Percentiles rank a stretch among this genome's conserved stretches.
phyloP scores from a whole-genome alignment of 345 rosid genomes.

The Salix udensis region DNA sequence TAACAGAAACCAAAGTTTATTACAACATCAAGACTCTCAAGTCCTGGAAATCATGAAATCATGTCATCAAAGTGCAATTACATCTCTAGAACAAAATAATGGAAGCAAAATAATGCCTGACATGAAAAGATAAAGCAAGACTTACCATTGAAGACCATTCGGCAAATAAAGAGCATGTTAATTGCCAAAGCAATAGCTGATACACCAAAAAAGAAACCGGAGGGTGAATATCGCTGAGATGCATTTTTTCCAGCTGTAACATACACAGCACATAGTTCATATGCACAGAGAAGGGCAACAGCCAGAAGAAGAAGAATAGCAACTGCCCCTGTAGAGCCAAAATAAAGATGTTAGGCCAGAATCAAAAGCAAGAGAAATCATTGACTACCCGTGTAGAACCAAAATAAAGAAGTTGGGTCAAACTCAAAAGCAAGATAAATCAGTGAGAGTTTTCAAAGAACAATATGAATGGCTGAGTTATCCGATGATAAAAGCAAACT shows the following conservation, averaged over 20 bases:
- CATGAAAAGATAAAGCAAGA: conserved; percentile 13
- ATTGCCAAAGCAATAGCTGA: conserved; percentile 96
- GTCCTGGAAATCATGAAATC: conserved; percentile 9
- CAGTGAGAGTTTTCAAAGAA: not conserved
- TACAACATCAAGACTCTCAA: not conserved
- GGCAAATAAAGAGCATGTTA: conserved; percentile 97
- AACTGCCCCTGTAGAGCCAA: conserved; percentile 67
- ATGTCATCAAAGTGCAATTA: conserved; percentile 10
- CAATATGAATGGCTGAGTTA: not conserved
- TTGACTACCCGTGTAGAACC: conserved; percentile 56
- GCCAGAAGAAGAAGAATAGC: conserved; percentile 96
- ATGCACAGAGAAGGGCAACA: conserved; percentile 89
- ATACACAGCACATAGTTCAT: conserved; percentile 96
- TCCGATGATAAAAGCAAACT: not conserved
- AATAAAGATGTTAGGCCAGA: conserved; percentile 16
- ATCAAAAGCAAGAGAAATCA: conserved; percentile 11
- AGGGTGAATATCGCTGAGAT: conserved; percentile 88
- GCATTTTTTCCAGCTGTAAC: conserved; percentile 85
- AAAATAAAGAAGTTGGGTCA: conserved; percentile 16
- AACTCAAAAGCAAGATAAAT: conserved; percentile 12
- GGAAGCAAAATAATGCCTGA: conserved; percentile 10
- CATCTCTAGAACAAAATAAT: conserved; percentile 5
- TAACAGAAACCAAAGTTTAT: conserved; percentile 3
- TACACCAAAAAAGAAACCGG: conserved; percentile 98
- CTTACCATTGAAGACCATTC: conserved; percentile 98